Conservation (phyloP, 257 asterid species). For the Salvia hispanica region DNA sequence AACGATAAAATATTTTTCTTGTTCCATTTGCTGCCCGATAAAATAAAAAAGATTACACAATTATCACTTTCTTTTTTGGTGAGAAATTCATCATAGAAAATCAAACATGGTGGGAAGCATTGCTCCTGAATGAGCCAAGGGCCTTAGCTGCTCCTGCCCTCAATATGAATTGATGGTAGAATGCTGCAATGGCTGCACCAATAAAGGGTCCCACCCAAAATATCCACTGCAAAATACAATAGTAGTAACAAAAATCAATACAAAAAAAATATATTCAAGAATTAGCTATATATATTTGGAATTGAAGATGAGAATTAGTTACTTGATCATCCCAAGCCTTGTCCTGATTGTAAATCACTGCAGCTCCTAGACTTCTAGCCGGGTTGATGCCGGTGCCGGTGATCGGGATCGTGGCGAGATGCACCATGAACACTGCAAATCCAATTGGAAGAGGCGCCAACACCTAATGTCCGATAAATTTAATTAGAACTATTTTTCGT, state of each 20-base stretch:
- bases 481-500: no score
- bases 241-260: not conserved
- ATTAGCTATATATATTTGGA: not conserved
- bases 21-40: conserved; percentile 23
- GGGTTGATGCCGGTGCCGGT: conserved; percentile 89
- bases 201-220: conserved; percentile 79
- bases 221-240: conserved; percentile 56
- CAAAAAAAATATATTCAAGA: not conserved
- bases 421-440: conserved; percentile 82
- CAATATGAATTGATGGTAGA: conserved; percentile 72
- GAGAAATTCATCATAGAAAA: not conserved
- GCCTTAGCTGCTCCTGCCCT: conserved; percentile 85
- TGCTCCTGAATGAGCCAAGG: conserved; percentile 73
- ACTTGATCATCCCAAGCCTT: conserved; percentile 74
- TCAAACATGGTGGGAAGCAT: conserved; percentile 37
- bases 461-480: conserved; percentile 35
- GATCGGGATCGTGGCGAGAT: conserved; percentile 74
- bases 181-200: conserved; percentile 77
- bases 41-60: conserved; percentile 11
- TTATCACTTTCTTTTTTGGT: not conserved
- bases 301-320: not conserved
- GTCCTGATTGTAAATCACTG: conserved; percentile 54
- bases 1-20: not conserved
- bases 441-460: conserved; percentile 90
- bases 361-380: conserved; percentile 86